Evolutionary conservation across 805 yeast species (phyloP).

Genomic region (Lipomyces spencermartinsiae): DNA sequence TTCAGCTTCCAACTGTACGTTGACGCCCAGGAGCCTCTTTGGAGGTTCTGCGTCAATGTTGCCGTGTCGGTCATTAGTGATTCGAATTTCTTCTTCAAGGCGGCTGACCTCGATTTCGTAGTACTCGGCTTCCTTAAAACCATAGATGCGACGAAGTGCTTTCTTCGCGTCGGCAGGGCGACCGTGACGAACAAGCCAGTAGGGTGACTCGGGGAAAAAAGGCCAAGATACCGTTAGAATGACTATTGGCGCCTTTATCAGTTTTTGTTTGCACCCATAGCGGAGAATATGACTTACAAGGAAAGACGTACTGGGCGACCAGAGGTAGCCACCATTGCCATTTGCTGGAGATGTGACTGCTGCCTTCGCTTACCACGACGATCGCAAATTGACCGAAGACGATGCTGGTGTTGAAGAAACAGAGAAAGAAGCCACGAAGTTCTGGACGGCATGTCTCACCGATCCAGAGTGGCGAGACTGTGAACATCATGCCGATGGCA

Average conservation of each 20-base stretch:
- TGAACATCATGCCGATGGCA: neutral
- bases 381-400: neutral
- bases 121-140: neutral
- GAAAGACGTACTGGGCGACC: no score
- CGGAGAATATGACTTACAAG: no score
- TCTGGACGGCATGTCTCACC: conserved; percentile 1
- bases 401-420: neutral
- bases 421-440: neutral
- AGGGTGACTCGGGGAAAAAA: conserved; percentile 85
- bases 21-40: no score
- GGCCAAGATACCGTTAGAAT: no score
- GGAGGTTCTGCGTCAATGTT: neutral
- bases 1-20: neutral
- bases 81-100: neutral
- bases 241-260: no score
- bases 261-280: no score
- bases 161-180: conserved; percentile 62
- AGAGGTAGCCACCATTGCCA: no score
- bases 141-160: neutral
- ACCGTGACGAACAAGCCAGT: conserved; percentile 78
- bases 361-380: no score
- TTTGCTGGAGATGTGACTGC: no score
- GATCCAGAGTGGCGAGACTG: neutral
- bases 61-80: neutral
- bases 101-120: neutral